Evolutionary conservation across 2,329 filamentous ascomycete species (phyloP).

Genomic region (Periconia macrospinosa): DNA sequence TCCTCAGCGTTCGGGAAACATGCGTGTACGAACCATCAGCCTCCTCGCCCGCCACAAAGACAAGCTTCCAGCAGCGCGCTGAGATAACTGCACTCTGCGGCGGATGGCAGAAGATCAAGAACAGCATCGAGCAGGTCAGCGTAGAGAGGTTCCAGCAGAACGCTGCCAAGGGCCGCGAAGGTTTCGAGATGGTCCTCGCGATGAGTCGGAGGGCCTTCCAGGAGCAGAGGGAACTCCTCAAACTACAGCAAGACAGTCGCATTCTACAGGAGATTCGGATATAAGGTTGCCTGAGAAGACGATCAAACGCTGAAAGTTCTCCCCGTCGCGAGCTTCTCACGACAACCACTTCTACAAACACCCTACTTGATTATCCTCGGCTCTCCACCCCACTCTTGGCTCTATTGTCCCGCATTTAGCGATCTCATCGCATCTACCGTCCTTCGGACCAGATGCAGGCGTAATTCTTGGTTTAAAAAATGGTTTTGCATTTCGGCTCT

Average conservation of each 20-base stretch:
- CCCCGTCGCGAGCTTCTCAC: background rate
- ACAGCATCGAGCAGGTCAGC: slow-evolving; percentile 89
- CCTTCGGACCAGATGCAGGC: background rate
- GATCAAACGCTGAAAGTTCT: background rate
- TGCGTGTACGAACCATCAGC: slow-evolving; percentile 75
- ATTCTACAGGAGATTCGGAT: slow-evolving; percentile 37
- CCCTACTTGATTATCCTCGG: background rate
- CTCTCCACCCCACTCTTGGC: background rate
- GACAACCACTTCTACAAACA: too few species aligned
- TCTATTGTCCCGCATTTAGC: background rate
- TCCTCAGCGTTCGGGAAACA: slow-evolving; percentile 90
- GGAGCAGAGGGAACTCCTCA: slow-evolving; percentile 74
- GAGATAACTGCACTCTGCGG: slow-evolving; percentile 93
- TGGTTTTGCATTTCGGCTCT: background rate
- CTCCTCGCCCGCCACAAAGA: slow-evolving; percentile 57
- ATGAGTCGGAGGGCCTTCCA: slow-evolving; percentile 92
- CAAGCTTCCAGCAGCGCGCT: slow-evolving; percentile 85
- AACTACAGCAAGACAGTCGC: slow-evolving; percentile 44
- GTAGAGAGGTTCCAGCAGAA: slow-evolving; percentile 91
- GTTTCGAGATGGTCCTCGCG: slow-evolving; percentile 91
- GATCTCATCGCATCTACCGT: background rate
- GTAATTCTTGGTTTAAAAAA: background rate
- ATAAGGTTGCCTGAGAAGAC: slow-evolving; percentile 8
- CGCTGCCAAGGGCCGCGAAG: slow-evolving; percentile 84
- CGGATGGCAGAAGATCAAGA: slow-evolving; percentile 96